Evolutionary conservation across 2,329 filamentous ascomycete species (phyloP).

Genomic region (Fusarium sublunatum): DNA sequence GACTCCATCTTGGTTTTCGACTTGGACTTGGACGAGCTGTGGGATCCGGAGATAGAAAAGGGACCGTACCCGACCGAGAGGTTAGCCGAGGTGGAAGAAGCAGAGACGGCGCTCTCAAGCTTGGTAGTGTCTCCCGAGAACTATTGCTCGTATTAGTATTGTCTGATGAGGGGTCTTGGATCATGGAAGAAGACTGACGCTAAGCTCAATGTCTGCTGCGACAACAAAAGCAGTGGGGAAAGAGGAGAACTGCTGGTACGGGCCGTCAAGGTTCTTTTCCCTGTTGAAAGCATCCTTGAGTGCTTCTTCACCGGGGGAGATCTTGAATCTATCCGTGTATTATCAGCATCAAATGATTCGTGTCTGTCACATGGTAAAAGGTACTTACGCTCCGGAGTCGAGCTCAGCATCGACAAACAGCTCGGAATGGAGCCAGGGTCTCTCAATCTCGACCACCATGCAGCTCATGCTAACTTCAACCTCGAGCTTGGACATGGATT

Average conservation of each 20-base stretch:
- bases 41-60: neutral
- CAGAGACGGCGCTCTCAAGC: constrained; percentile 1
- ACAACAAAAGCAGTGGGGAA: constrained; percentile 15
- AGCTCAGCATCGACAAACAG: neutral
- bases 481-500: neutral
- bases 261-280: neutral
- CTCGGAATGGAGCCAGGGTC: neutral
- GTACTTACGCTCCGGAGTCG: neutral
- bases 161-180: neutral
- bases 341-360: too few species aligned
- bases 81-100: constrained; percentile 1
- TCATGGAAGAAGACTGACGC: neutral
- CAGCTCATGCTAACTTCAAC: neutral
- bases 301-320: neutral
- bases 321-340: neutral
- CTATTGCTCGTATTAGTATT: neutral
- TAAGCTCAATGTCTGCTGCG: constrained; percentile 2
- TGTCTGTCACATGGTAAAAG: too few species aligned
- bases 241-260: constrained; percentile 8
- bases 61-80: constrained; percentile 8
- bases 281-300: neutral
- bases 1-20: constrained; percentile 15
- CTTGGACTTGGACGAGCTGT: constrained; percentile 4
- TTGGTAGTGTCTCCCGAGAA: constrained; percentile 9
- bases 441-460: neutral